A percentile compares a stretch with the other conserved stretches of the same genome.
phyloP scores from a whole-genome alignment of 2,329 filamentous ascomycete genomes.

The Aspergillus quadrilineatus region DNA sequence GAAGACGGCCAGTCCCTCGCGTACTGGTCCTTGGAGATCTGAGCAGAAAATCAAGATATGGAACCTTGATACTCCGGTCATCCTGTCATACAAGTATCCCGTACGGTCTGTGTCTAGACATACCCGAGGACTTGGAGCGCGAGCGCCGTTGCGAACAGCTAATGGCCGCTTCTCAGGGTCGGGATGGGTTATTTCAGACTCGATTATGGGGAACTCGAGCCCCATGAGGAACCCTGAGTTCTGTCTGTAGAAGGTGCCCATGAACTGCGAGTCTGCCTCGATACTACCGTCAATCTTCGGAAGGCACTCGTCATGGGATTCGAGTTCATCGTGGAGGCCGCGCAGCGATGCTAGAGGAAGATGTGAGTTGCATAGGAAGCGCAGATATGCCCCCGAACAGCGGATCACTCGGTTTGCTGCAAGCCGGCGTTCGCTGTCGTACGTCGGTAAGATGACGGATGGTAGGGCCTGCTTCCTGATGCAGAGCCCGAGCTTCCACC shows the following conservation, averaged over 20 bases:
- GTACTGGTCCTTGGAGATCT: neutral
- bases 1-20: neutral
- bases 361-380: constrained; percentile 2
- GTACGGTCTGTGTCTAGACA: constrained; percentile 1
- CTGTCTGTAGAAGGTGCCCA: neutral
- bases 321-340: neutral
- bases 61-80: constrained; percentile 2
- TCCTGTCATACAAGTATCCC: constrained; percentile 5
- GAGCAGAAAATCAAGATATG: constrained; percentile 7
- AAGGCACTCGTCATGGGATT: neutral
- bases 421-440: neutral
- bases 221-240: neutral
- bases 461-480: neutral
- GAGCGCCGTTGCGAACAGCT: neutral
- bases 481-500: constrained; percentile 1
- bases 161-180: neutral
- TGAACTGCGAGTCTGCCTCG: neutral
- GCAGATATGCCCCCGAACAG: neutral
- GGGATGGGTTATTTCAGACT: neutral
- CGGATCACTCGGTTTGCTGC: constrained; percentile 3
- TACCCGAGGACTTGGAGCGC: constrained; percentile 1
- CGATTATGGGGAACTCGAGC: neutral
- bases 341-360: neutral
- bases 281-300: neutral
- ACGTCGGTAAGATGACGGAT: neutral